phyloP scores from a whole-genome alignment of 176 grass and related monocot species.

The Oryza nivara region DNA sequence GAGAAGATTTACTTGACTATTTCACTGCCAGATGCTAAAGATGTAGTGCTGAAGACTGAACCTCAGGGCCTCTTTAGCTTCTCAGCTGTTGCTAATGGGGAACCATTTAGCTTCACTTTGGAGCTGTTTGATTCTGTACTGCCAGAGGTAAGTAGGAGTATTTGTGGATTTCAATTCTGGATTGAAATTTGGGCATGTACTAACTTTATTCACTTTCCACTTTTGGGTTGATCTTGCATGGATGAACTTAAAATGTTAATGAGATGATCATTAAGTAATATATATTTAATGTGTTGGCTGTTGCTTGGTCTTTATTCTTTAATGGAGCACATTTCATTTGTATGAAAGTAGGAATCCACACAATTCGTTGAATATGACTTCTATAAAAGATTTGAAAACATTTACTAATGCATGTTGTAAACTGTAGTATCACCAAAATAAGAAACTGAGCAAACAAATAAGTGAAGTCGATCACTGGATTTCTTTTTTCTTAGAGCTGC shows the following conservation, averaged over 20 bases:
- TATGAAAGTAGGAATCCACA: background rate
- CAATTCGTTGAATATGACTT: background rate
- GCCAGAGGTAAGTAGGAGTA: slow-evolving; percentile 57
- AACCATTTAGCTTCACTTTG: slow-evolving; percentile 72
- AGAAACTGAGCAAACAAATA: background rate
- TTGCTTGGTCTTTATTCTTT: background rate
- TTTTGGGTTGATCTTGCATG: slow-evolving; percentile 21
- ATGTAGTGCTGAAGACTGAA: slow-evolving; percentile 74
- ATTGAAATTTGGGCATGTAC: background rate
- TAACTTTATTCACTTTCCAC: slow-evolving; percentile 2
- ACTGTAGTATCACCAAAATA: slow-evolving; percentile 1
- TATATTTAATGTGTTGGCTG: background rate
- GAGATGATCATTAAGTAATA: background rate
- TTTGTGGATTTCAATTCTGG: slow-evolving; percentile 23
- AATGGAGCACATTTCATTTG: background rate
- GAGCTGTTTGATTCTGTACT: slow-evolving; percentile 75
- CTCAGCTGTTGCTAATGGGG: slow-evolving; percentile 58
- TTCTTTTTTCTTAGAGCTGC: background rate
- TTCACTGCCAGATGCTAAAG: slow-evolving; percentile 79
- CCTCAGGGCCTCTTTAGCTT: slow-evolving; percentile 72
- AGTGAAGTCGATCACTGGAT: background rate
- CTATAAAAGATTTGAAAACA: slow-evolving; percentile 6
- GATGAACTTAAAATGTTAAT: slow-evolving; percentile 2
- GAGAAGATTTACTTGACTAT: slow-evolving; percentile 93
- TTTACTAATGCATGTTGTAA: background rate